Conservation (phyloP, 352 stramenopile genomes). For the Globisporangium cylindrosporum region DNA sequence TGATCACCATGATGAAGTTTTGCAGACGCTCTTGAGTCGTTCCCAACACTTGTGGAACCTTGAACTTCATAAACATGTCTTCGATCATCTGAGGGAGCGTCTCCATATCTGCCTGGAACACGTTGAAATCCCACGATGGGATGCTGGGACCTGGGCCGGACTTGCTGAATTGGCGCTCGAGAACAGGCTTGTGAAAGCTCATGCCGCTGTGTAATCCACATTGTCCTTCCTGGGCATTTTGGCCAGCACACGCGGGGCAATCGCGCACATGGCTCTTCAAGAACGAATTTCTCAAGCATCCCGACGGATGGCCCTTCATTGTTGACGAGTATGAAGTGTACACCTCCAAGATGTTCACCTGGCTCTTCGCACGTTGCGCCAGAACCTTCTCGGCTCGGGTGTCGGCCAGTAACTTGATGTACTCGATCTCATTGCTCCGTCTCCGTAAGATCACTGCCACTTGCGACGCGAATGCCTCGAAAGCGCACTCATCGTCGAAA, state of each 20-base stretch:
- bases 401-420: slow-evolving; percentile 86
- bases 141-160: slow-evolving; percentile 18
- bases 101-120: slow-evolving; percentile 60
- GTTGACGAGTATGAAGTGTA: slow-evolving; percentile 72
- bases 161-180: slow-evolving; percentile 18
- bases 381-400: slow-evolving; percentile 71
- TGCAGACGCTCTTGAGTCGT: slow-evolving; percentile 55
- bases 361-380: slow-evolving; percentile 62
- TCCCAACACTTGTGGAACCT: slow-evolving; percentile 57
- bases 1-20: slow-evolving; percentile 81
- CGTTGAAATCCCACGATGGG: slow-evolving; percentile 78
- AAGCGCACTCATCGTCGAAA: slow-evolving; percentile 82
- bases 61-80: slow-evolving; percentile 79
- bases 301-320: slow-evolving; percentile 34
- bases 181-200: slow-evolving; percentile 10
- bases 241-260: slow-evolving; percentile 34
- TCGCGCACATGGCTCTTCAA: slow-evolving; percentile 40
- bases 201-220: slow-evolving; percentile 7
- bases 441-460: slow-evolving; percentile 83
- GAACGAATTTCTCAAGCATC: slow-evolving; percentile 61
- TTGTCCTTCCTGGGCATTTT: slow-evolving; percentile 1
- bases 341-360: slow-evolving; percentile 75
- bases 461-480: slow-evolving; percentile 83
- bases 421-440: slow-evolving; percentile 84
- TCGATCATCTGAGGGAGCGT: slow-evolving; percentile 52